These are phyloP conservation scores for Thelonectria discophora DNA, from an alignment of 2,329 filamentous ascomycete genomes.

Conservation along the genomic window DNA sequence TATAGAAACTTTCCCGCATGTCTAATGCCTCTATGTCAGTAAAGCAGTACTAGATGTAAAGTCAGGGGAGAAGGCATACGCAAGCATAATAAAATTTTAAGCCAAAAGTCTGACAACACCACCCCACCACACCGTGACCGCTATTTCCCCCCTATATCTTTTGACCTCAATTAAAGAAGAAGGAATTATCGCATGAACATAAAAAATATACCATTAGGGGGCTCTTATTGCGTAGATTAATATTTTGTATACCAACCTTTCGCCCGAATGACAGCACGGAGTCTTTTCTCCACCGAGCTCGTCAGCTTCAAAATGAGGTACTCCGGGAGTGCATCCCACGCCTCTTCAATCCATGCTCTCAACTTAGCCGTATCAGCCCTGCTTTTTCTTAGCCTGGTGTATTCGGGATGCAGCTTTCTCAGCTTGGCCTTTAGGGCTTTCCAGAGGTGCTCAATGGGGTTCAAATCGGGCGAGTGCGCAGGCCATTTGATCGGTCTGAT, in stretches of 20 bases:
- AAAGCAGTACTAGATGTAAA: no score
- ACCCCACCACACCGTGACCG: no score
- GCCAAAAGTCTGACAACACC: no score
- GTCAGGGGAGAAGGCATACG: no score
- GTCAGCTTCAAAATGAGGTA: no score
- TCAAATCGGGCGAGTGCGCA: slow-evolving; percentile 9
- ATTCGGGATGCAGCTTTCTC: not conserved
- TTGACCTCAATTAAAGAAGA: not conserved
- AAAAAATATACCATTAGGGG: slow-evolving; percentile 3
- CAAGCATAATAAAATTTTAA: no score
- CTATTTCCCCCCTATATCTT: not conserved
- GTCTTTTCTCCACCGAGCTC: no score
- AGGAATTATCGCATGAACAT: not conserved
- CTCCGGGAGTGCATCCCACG: no score
- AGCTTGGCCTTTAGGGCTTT: slow-evolving; percentile 3
- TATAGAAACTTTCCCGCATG: no score
- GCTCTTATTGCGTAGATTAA: slow-evolving; percentile 3
- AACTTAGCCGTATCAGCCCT: slow-evolving; percentile 4
- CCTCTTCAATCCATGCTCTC: no score
- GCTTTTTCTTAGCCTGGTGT: not conserved
- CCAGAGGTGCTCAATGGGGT: slow-evolving; percentile 10
- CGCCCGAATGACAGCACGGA: not conserved
- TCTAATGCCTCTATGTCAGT: no score
- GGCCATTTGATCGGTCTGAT: no score
- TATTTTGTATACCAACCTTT: slow-evolving; percentile 19